A percentile compares a stretch with the other conserved stretches of the same genome.
phyloP scores from a whole-genome alignment of 257 asterid species.

The Gardenia jasminoides region DNA sequence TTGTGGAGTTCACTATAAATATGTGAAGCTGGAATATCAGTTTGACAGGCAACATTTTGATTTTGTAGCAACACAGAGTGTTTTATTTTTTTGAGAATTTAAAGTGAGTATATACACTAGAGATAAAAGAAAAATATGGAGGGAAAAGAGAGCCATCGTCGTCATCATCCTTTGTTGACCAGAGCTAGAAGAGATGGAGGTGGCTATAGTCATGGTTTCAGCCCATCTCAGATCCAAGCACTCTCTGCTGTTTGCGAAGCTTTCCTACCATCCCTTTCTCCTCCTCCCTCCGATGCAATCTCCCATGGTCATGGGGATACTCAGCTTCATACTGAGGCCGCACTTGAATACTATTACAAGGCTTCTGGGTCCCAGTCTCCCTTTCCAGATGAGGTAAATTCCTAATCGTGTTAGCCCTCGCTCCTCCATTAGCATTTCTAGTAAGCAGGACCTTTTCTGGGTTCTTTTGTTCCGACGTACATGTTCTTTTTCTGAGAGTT shows the following conservation, averaged over 20 bases:
- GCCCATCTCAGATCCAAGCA: constrained; percentile 66
- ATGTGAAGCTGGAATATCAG: neutral
- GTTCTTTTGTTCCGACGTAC: neutral
- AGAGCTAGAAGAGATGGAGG: constrained; percentile 35
- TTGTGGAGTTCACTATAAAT: neutral
- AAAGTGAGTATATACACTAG: no score
- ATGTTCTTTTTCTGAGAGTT: neutral
- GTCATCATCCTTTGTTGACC: constrained; percentile 40
- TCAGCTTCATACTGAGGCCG: neutral
- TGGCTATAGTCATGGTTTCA: constrained; percentile 71
- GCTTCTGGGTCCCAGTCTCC: constrained; percentile 47
- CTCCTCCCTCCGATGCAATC: constrained; percentile 9
- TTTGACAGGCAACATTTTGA: neutral
- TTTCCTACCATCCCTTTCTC: constrained; percentile 61
- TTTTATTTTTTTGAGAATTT: no score
- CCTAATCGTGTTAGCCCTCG: no score
- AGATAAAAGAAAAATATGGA: constrained; percentile 11
- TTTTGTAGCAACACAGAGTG: no score
- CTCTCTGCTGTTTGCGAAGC: constrained; percentile 63
- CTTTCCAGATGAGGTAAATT: constrained; percentile 53
- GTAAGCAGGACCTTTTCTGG: neutral
- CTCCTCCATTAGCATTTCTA: neutral
- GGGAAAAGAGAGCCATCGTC: constrained; percentile 7
- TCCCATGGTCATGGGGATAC: neutral
- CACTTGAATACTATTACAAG: constrained; percentile 31